A percentile compares a stretch with the other conserved stretches of the same genome.
Evolutionary conservation across 257 asterid species (phyloP).

Genomic region (Fraxinus excelsior): DNA sequence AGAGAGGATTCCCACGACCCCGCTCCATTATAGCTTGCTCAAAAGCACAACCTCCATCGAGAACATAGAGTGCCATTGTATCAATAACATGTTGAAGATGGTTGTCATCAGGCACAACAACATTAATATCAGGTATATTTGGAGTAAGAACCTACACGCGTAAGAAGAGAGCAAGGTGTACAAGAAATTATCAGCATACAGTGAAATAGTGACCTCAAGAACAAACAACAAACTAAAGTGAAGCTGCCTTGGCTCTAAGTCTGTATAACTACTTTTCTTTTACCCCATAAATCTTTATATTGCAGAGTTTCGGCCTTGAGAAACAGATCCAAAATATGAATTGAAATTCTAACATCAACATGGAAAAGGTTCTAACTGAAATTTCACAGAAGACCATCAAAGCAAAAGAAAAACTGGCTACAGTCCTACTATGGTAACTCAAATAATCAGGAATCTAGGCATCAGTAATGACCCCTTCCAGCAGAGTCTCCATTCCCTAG

Average conservation of each 20-base stretch:
- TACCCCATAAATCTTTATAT: not conserved
- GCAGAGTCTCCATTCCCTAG: not conserved
- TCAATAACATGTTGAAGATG: constrained; percentile 85
- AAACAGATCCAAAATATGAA: not conserved
- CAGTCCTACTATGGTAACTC: not conserved
- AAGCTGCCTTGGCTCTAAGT: constrained; percentile 8
- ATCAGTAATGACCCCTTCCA: not conserved
- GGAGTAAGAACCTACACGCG: constrained; percentile 82
- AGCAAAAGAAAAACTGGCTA: not conserved
- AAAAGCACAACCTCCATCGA: constrained; percentile 97
- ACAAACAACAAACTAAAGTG: constrained; percentile 5
- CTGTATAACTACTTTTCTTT: not conserved
- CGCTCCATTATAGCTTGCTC: constrained; percentile 99
- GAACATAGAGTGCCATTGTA: constrained; percentile 93
- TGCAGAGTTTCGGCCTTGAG: not conserved
- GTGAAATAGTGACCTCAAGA: constrained; percentile 12
- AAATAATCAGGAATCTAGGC: not conserved
- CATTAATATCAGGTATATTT: constrained; percentile 85
- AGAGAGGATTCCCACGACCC: constrained; percentile 87
- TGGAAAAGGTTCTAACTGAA: not conserved
- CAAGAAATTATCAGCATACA: constrained; percentile 9
- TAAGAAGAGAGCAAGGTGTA: constrained; percentile 27
- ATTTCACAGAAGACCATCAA: not conserved
- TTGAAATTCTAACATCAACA: not conserved
- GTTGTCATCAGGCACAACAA: constrained; percentile 74